These are phyloP conservation scores for Scheffersomyces parashehatae DNA, from an alignment of 1,139 yeast species.

Conservation along the genomic window DNA sequence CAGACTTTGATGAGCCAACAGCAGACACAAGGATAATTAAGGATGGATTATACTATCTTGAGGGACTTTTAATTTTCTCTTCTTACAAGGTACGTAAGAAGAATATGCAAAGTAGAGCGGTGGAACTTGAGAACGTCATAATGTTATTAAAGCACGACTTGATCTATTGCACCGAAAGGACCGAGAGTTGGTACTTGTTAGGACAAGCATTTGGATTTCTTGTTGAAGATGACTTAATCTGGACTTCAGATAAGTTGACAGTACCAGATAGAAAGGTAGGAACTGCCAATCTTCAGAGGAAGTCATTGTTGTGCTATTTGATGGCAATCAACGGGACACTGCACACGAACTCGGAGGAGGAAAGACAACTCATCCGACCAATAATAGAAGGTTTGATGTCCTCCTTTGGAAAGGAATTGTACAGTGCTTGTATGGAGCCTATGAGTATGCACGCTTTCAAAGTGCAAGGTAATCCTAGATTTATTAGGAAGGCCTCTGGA, in stretches of 20 bases:
- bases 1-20: conserved; percentile 32
- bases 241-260: conserved; percentile 86
- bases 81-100: conserved; percentile 69
- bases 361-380: conserved; percentile 22
- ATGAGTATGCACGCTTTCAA: conserved; percentile 61
- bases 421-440: conserved; percentile 63
- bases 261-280: conserved; percentile 58
- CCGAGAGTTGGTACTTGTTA: conserved; percentile 84
- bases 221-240: conserved; percentile 85
- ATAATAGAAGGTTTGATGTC: conserved; percentile 54
- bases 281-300: conserved; percentile 69
- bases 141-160: conserved; percentile 67
- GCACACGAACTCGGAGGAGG: conserved; percentile 14
- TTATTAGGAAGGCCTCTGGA: conserved; percentile 27
- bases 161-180: conserved; percentile 61
- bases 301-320: conserved; percentile 68
- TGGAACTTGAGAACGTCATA: conserved; percentile 77
- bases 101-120: conserved; percentile 74
- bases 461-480: conserved; percentile 37
- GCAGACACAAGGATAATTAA: conserved; percentile 15
- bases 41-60: conserved; percentile 70
- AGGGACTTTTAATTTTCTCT: conserved; percentile 68
- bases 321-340: conserved; percentile 67
- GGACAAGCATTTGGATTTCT: conserved; percentile 80
- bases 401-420: conserved; percentile 60